These are phyloP conservation scores for Tulasnella sp. DNA, from an alignment of 768 basidiomycete genomes.

Conservation along the genomic window DNA sequence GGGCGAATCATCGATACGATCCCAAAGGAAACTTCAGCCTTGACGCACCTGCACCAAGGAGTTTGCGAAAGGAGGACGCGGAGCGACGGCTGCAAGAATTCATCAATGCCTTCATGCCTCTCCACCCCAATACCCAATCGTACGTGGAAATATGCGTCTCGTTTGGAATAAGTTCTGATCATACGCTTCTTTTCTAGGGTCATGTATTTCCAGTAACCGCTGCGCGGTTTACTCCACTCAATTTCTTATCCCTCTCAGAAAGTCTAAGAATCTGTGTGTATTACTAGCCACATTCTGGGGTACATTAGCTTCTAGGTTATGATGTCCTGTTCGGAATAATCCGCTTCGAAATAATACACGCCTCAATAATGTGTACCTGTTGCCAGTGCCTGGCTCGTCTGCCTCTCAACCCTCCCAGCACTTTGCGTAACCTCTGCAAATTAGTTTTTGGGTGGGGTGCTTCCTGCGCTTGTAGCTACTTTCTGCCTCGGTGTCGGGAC, in stretches of 20 bases:
- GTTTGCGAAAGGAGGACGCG: neutral
- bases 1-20: slow-evolving; percentile 21
- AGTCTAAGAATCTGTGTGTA: neutral
- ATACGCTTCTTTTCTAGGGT: neutral
- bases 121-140: slow-evolving; percentile 9
- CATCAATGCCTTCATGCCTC: slow-evolving; percentile 7
- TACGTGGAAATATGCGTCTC: neutral
- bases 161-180: neutral
- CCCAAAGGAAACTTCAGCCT: neutral
- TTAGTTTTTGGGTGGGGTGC: neutral
- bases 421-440: neutral
- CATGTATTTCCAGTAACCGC: slow-evolving; percentile 21
- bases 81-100: neutral
- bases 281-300: neutral
- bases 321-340: neutral
- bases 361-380: neutral
- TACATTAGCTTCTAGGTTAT: neutral
- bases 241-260: neutral
- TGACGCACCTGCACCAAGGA: neutral
- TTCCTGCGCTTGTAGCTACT: neutral
- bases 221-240: neutral
- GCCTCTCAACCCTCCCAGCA: neutral
- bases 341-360: neutral
- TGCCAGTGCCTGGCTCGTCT: neutral
- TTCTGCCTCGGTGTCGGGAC: neutral